Evolutionary conservation across 2,329 filamentous ascomycete species (phyloP), one percentile per base, ranked within the genome.

Genomic region (Ascochyta koolunga): DNA sequence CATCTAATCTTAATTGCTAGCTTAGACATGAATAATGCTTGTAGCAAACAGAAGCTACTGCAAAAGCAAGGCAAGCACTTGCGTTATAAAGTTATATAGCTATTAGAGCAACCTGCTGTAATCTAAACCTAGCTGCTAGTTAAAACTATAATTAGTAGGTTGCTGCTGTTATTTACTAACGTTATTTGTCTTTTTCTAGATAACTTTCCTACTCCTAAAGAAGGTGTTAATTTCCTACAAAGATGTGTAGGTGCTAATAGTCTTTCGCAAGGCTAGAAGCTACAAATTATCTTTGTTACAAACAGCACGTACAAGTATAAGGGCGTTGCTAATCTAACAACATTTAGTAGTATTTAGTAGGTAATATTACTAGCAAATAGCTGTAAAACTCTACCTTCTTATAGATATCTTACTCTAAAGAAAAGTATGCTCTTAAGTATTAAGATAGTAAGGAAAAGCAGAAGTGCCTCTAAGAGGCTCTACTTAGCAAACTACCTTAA

Each of bases 401-500:
- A 16, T 36, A 36, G 33, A 19, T 36, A 50, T 46, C 35, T 35
- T 18, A 25, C 22, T 10, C 29, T 58, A 21, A 50, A 57, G 21
- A 59, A 45, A 5, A 38, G 25, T 33, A 51, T 59, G 4, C 19
- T 37, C 27, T 42, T 36, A 24, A 40, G 47, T 16, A 13, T 54
- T 11, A 19, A 55, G 5, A 37, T 52, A n/a, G 54, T 55, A 48
- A 52, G 54, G 21, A 51, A 57, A 33, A 42, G 35, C 15, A 46
- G 45, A 35, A 21, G 13, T 6, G 27, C 18, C 2, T 50, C 40
- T 24, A 43, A 41, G 18, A 56, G 22, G 29, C 59, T 59, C 22
- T 63, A 58, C 31, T 63, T 19, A 19, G 46, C 40, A 19, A 27
- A 51, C 31, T n/a, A 61, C 43, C 49, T 60, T 4, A 56, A 51